Evolutionary conservation across 345 rosid species (phyloP).

Genomic region (Melastoma malabathricum): DNA sequence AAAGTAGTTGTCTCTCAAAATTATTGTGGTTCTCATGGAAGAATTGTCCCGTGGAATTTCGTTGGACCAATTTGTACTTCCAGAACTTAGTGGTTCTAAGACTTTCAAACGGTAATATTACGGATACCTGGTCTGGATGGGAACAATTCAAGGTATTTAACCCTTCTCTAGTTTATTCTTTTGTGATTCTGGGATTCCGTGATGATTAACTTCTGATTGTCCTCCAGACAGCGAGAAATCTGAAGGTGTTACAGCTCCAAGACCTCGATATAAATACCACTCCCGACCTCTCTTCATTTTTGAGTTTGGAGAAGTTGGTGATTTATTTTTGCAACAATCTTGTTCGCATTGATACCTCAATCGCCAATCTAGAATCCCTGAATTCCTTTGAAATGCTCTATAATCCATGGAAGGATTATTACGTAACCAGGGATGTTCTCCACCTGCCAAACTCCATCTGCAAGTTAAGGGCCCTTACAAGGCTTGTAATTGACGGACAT

Average conservation of each 20-base stretch:
- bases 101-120: neutral
- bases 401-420: no score
- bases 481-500: neutral
- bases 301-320: neutral
- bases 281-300: neutral
- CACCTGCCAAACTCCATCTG: neutral
- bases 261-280: neutral
- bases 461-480: neutral
- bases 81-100: neutral
- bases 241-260: neutral
- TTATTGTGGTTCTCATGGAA: no score
- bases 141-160: neutral
- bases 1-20: no score
- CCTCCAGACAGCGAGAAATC: no score
- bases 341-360: neutral
- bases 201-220: no score
- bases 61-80: no score
- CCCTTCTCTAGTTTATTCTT: neutral
- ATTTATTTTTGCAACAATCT: neutral
- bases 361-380: neutral
- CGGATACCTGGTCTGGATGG: conserved; percentile 5
- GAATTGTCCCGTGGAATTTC: no score
- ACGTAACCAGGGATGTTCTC: neutral
- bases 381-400: neutral
- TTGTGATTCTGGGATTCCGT: no score